These are phyloP conservation scores for Drechslerella stenobrocha DNA, from an alignment of 2,329 filamentous ascomycete genomes.

Conservation along the genomic window DNA sequence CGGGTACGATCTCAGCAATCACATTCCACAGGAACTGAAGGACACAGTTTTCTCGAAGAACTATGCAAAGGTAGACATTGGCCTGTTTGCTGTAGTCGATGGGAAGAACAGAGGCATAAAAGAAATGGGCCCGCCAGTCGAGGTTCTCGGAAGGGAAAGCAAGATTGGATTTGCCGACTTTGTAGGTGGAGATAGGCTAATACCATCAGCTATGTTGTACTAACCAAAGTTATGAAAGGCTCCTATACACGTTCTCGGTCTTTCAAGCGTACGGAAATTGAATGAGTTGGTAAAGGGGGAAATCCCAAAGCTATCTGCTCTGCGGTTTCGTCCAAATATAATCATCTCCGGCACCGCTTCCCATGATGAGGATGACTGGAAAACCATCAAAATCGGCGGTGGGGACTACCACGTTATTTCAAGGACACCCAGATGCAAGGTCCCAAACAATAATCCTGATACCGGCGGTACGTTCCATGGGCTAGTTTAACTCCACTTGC, in stretches of 20 bases:
- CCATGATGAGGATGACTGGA: slow-evolving; percentile 74
- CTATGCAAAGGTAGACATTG: slow-evolving; percentile 57
- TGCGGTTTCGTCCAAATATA: slow-evolving; percentile 72
- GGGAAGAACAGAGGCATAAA: slow-evolving; percentile 63
- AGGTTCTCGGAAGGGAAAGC: slow-evolving; percentile 66
- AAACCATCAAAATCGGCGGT: slow-evolving; percentile 58
- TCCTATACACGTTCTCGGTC: slow-evolving; percentile 69
- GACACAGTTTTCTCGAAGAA: slow-evolving; percentile 44
- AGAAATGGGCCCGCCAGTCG: slow-evolving; percentile 64
- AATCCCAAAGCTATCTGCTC: slow-evolving; percentile 63
- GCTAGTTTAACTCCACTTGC: background rate
- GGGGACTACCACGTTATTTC: slow-evolving; percentile 41
- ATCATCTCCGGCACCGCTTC: slow-evolving; percentile 67
- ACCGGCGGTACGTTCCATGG: slow-evolving; percentile 25
- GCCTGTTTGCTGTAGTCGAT: slow-evolving; percentile 70
- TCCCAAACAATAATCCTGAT: slow-evolving; percentile 44
- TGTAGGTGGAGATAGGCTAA: slow-evolving; percentile 56
- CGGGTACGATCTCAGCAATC: slow-evolving; percentile 58
- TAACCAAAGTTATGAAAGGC: slow-evolving; percentile 60
- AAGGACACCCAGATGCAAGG: slow-evolving; percentile 41
- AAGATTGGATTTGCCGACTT: slow-evolving; percentile 71
- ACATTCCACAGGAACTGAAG: slow-evolving; percentile 54
- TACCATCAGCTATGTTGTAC: background rate
- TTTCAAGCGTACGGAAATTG: slow-evolving; percentile 67
- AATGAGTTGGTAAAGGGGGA: slow-evolving; percentile 62